Conservation (phyloP, 2,329 filamentous ascomycete species). For the Nemania sp. region DNA sequence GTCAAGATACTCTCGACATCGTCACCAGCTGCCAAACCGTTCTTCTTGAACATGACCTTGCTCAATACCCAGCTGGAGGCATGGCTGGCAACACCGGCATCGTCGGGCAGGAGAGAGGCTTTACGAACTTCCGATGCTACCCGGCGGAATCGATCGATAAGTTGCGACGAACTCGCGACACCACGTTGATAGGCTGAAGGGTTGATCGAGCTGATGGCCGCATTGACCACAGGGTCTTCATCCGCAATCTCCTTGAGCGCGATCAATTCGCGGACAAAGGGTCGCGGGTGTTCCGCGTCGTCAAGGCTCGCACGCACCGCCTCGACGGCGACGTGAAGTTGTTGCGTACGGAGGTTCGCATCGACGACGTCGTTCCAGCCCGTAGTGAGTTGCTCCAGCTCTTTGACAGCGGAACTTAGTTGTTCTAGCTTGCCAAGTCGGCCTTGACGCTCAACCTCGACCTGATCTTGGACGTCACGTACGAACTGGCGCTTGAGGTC, state of each 20-base stretch:
- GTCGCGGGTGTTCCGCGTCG: slow-evolving; percentile 72
- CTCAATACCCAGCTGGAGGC: slow-evolving; percentile 87
- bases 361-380: slow-evolving; percentile 93
- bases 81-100: slow-evolving; percentile 93
- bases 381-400: slow-evolving; percentile 84
- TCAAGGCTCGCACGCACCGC: slow-evolving; percentile 85
- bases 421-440: slow-evolving; percentile 85
- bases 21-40: slow-evolving; percentile 77
- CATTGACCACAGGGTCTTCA: slow-evolving; percentile 84
- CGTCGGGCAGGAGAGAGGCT: slow-evolving; percentile 86
- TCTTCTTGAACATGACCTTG: slow-evolving; percentile 96
- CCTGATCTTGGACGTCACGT: slow-evolving; percentile 74
- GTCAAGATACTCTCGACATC: slow-evolving; percentile 95
- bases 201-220: slow-evolving; percentile 95
- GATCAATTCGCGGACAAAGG: slow-evolving; percentile 90
- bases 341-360: slow-evolving; percentile 88
- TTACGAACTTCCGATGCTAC: slow-evolving; percentile 93
- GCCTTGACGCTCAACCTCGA: slow-evolving; percentile 86
- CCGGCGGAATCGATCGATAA: slow-evolving; percentile 94
- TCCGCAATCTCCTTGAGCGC: slow-evolving; percentile 90
- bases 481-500: slow-evolving; percentile 85
- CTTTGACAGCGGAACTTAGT: slow-evolving; percentile 75
- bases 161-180: slow-evolving; percentile 78
- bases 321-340: slow-evolving; percentile 94
- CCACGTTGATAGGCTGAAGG: slow-evolving; percentile 91